Base-by-base conservation (phyloP, 176 grass and related monocot genomes). In the Urochloa ruziziensis region DNA sequence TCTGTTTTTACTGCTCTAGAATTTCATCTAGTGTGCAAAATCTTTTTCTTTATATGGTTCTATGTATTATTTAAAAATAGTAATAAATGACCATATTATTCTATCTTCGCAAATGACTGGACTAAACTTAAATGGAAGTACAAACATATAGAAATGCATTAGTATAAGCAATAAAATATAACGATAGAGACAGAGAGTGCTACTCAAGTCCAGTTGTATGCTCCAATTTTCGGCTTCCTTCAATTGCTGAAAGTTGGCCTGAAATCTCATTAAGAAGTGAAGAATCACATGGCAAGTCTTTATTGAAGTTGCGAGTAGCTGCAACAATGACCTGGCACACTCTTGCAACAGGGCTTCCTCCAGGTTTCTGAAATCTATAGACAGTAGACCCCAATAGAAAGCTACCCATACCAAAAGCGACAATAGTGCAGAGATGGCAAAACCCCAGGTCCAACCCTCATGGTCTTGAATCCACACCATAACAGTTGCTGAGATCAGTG, bases 281-380 rank as follows among this genome's bases (percentile, higher is more conserved):
- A 48, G 24, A 70, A 90, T 97, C 95, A 91, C 32, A 44, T 69
- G 90, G 90, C 44, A 88, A 82, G 51, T 36, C 61, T 76, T 87
- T 70, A 67, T 86, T 75, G 13, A 75, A 87, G 34, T 94, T 97
- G 73, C 42, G 79, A 82, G 84, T 35, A 75, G 90, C 87, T 14
- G 89, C 79, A 62, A 89, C 47, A 58, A 92, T 28, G 66, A 97
- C 92, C 71, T 97, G 92, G 33, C 80, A 97, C 67, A 91, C 74
- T 82, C 92, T 89, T 23, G 73, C 65, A 65, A 97, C 37, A 70
- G 91, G 94, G 80, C 94, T 97, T 62, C 92, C 91, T 82, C 92
- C 90, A 71, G 90, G 88, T 82, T 94, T 97, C 48, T 92, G 90
- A 90, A 90, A 94, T 82, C 94, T 88, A 86, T 97, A 97, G 21